Evolutionary conservation across 768 basidiomycete species (phyloP).

Genomic region (Daedalea quercina): DNA sequence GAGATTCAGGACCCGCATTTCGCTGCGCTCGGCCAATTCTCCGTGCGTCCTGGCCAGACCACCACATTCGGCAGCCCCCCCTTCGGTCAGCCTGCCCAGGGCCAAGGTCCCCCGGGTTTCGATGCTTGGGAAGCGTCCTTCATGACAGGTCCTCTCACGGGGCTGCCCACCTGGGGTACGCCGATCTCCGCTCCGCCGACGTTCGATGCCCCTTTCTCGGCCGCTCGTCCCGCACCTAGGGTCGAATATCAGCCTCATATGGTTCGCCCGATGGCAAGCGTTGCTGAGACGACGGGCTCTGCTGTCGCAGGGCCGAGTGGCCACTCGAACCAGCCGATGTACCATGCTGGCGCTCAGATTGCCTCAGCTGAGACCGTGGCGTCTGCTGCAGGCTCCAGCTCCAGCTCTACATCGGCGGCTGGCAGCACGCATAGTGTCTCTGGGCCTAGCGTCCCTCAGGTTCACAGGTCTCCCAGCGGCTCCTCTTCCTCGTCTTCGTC

Average conservation of each 20-base stretch:
- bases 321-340: no score
- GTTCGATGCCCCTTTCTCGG: background rate
- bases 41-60: background rate
- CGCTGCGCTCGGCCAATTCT: background rate
- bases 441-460: no score
- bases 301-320: no score
- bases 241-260: background rate
- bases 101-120: background rate
- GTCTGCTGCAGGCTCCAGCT: no score
- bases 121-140: background rate
- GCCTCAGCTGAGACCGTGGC: no score
- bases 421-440: no score
- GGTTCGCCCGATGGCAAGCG: background rate
- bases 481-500: no score
- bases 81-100: conserved; percentile 9
- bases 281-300: background rate
- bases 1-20: no score
- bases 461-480: no score
- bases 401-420: no score
- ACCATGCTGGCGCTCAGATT: no score
- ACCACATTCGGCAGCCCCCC: conserved; percentile 8
- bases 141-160: background rate
- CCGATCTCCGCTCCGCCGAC: background rate
- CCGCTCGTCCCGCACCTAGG: background rate
- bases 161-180: background rate